A percentile compares a stretch with the other conserved stretches of the same genome.
Evolutionary conservation across 306 rosid genomes (phyloP).

Genomic region (Pterocarpus macrocarpus): DNA sequence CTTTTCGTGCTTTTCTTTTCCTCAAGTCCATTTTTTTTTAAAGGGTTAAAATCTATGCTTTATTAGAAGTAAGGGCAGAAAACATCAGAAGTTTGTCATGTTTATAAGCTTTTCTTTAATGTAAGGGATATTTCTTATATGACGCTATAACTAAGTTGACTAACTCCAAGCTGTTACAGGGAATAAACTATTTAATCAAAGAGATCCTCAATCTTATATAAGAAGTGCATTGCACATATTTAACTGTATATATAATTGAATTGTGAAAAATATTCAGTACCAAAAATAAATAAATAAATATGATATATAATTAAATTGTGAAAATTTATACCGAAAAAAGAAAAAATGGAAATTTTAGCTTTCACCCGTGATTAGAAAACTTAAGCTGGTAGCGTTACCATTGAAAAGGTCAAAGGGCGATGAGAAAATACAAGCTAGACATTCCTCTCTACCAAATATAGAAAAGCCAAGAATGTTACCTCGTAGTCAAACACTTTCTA

Average conservation of each 20-base stretch:
- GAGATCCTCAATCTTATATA: background rate
- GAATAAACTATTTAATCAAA: background rate
- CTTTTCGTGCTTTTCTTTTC: too few relatives aligned
- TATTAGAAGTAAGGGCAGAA: too few relatives aligned
- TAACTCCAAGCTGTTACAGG: too few relatives aligned
- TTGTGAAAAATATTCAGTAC: background rate
- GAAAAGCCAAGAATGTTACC: conserved; percentile 36
- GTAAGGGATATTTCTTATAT: too few relatives aligned
- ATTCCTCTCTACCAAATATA: conserved; percentile 30
- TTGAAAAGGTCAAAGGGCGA: conserved; percentile 55
- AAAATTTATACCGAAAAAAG: background rate
- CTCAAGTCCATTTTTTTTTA: too few relatives aligned
- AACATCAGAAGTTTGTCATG: too few relatives aligned
- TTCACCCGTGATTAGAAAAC: conserved; percentile 32
- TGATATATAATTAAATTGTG: background rate
- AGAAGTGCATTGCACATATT: conserved; percentile 5
- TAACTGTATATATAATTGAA: background rate
- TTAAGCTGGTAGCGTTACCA: background rate
- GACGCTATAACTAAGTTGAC: too few relatives aligned
- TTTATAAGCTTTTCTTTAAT: too few relatives aligned
- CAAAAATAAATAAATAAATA: background rate
- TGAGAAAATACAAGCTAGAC: conserved; percentile 5
- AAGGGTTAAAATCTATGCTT: too few relatives aligned
- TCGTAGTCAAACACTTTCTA: conserved; percentile 32
- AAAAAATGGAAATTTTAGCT: background rate